Evolutionary conservation across 2,329 filamentous ascomycete species (phyloP), one percentile per base, ranked within the genome.

Genomic region (Stylonectria norvegica): DNA sequence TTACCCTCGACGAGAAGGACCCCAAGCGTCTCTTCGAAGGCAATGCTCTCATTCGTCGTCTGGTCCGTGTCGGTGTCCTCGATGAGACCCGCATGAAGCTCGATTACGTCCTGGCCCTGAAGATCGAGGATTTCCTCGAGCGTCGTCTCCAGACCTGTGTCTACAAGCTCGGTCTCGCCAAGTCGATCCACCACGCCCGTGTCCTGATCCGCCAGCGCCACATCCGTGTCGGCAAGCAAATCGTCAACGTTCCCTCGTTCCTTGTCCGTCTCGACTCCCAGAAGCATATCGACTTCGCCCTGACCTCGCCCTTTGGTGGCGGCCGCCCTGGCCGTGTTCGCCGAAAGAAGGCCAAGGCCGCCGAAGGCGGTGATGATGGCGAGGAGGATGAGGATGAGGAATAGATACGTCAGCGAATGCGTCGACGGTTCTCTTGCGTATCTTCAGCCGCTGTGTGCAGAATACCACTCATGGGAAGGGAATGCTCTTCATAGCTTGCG

Each of bases 21-120:
- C 93, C 93, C 73, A 97, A 97, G 86, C 90, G 93, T 78, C 90
- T 98, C 60, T 98, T 98, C 82, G 93, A 98, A 83, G 93, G 93
- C 76, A 98, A 98, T 76, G 93, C 93, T 71, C 84, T 98, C 72
- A 98, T 98, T 86, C 93, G 93, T 73, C 93, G 93, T 87, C 89
- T 98, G 60, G 93, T 98, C 60, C 93, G 93, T 73, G 90, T 97
- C 71, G 93, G 93, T 88, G 93, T 98, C 67, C 89, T 98, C 68
- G 93, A 98, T 73, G 93, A 98, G 81, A 90, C 90, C 71, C 93
- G 93, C 83, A 98, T 98, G 93, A 98, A 96, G 87, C 93, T 98
- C 82, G 93, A 98, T 96, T 96, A 98, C 86, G 93, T 98, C 70
- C 79, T 98, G 70, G 93, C 93, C 76, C 85, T 98, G 50, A 95